Evolutionary conservation across 2,329 filamentous ascomycete species (phyloP).

Genomic region (Arthrinium phaeospermum): DNA sequence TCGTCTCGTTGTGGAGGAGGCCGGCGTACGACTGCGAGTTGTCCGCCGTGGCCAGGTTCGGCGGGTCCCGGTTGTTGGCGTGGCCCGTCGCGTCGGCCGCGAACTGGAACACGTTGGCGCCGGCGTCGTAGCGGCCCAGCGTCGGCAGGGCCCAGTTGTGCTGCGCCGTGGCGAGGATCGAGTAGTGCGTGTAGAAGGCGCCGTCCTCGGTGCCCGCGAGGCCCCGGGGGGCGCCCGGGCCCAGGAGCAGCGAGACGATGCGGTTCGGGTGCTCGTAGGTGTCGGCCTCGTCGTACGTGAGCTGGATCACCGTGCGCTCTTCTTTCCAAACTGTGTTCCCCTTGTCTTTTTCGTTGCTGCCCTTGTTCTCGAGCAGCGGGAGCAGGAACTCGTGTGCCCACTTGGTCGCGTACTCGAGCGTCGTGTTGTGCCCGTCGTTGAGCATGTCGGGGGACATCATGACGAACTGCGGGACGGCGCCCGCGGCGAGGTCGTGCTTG

Average conservation of each 20-base stretch:
- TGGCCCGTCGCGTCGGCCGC: conserved; percentile 67
- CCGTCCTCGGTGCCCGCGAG: conserved; percentile 70
- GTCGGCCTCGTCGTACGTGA: conserved; percentile 82
- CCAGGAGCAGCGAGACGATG: conserved; percentile 74
- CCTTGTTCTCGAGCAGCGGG: conserved; percentile 59
- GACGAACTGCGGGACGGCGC: conserved; percentile 68
- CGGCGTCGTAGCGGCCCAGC: conserved; percentile 40
- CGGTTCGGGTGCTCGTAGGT: conserved; percentile 71
- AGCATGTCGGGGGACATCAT: conserved; percentile 70
- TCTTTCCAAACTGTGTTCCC: conserved; percentile 61
- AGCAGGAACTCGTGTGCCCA: conserved; percentile 73
- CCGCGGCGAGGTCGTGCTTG: conserved; percentile 58
- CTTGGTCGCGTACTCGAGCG: conserved; percentile 69
- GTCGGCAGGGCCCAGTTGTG: conserved; percentile 71
- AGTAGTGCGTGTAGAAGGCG: conserved; percentile 70
- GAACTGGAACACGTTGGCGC: conserved; percentile 60
- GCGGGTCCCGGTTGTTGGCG: conserved; percentile 44
- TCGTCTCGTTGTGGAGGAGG: conserved; percentile 44
- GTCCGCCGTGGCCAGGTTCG: conserved; percentile 41
- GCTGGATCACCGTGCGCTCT: conserved; percentile 74
- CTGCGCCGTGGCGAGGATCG: conserved; percentile 58
- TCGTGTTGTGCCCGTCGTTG: conserved; percentile 73
- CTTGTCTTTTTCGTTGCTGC: neutral
- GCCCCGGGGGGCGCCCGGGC: conserved; percentile 69
- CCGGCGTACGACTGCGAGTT: conserved; percentile 51